phyloP scores from a whole-genome alignment of 768 basidiomycete genomes.

The Lenzites betulinus region DNA sequence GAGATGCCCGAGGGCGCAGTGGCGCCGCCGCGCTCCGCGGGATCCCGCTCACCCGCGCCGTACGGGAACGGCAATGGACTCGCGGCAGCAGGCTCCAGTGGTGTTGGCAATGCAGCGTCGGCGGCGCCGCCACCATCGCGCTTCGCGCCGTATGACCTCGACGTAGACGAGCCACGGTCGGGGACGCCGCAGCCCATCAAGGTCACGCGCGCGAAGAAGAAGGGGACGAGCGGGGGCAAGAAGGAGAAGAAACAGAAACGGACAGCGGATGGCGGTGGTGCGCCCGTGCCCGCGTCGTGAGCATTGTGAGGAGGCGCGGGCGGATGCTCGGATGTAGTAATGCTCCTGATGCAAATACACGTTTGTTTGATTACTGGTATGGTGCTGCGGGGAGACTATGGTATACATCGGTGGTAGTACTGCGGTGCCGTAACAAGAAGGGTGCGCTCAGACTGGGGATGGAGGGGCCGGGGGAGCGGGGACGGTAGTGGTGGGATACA shows the following conservation, averaged over 20 bases:
- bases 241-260: constrained; percentile 71
- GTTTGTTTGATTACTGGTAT: constrained; percentile 26
- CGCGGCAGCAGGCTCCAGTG: not conserved
- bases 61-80: constrained; percentile 14
- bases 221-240: constrained; percentile 53
- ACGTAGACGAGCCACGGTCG: constrained; percentile 49
- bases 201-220: constrained; percentile 74
- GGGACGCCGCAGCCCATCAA: constrained; percentile 72
- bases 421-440: constrained; percentile 16
- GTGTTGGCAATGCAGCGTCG: too few relatives aligned
- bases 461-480: not conserved
- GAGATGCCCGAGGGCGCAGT: constrained; percentile 78
- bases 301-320: not conserved
- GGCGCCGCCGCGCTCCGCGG: constrained; percentile 17
- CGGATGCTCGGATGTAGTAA: not conserved
- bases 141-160: constrained; percentile 59
- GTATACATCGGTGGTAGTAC: constrained; percentile 31
- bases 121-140: constrained; percentile 34
- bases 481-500: constrained; percentile 9
- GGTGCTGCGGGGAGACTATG: constrained; percentile 23
- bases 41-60: constrained; percentile 17
- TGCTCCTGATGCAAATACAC: constrained; percentile 17
- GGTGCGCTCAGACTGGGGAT: constrained; percentile 12
- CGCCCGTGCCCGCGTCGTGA: not conserved
- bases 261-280: constrained; percentile 36